Percentiles rank a stretch among this genome's conserved stretches.
phyloP scores from a whole-genome alignment of 1,139 yeast genomes.

The Lodderomyces elongisporus region DNA sequence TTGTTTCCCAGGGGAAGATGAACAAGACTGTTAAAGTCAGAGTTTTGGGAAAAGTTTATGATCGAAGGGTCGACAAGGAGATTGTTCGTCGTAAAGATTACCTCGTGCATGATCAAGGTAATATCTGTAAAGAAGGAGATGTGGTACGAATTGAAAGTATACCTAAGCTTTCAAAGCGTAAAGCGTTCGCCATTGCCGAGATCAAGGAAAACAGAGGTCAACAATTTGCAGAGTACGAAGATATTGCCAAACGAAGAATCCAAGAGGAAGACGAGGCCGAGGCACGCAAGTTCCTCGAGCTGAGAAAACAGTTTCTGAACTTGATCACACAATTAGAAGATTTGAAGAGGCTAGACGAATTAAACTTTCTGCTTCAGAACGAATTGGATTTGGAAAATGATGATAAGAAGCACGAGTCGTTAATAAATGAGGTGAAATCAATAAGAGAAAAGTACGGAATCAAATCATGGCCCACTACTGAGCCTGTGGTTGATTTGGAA shows the following conservation, averaged over 20 bases:
- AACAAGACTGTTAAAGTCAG: conserved; percentile 91
- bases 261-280: conserved; percentile 54
- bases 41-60: conserved; percentile 67
- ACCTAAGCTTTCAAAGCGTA: conserved; percentile 77
- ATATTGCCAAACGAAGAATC: conserved; percentile 65
- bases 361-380: conserved; percentile 31
- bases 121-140: conserved; percentile 91
- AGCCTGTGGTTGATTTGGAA: conserved; percentile 33
- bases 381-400: neutral
- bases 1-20: conserved; percentile 94
- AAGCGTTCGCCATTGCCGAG: conserved; percentile 91
- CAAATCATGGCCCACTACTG: conserved; percentile 53
- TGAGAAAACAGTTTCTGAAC: conserved; percentile 35
- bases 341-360: conserved; percentile 40
- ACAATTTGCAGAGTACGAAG: conserved; percentile 77
- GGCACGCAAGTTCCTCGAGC: conserved; percentile 44
- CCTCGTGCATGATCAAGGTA: conserved; percentile 90
- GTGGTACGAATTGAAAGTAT: conserved; percentile 88
- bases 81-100: conserved; percentile 75
- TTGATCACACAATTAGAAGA: conserved; percentile 44
- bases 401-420: conserved; percentile 29
- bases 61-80: conserved; percentile 69
- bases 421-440: conserved; percentile 40
- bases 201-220: conserved; percentile 87
- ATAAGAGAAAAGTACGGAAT: conserved; percentile 52